A percentile compares a stretch with the other conserved stretches of the same genome.
Conservation (phyloP, 2,329 filamentous ascomycete species). For the Diaporthe nobilis region DNA sequence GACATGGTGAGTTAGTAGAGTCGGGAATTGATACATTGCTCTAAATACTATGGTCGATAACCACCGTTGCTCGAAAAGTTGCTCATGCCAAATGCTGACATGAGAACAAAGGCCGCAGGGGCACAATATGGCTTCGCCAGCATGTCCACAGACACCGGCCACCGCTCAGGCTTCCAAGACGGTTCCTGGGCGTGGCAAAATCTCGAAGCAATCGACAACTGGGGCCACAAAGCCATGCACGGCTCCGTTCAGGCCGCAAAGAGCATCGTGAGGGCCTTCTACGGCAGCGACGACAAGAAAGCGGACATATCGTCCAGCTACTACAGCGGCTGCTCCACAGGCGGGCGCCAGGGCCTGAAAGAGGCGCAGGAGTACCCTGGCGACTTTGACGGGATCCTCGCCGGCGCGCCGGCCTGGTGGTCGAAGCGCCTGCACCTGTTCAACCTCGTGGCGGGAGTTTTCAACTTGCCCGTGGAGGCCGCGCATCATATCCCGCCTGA, state of each 20-base stretch:
- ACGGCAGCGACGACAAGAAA: constrained; percentile 48
- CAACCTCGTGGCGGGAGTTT: constrained; percentile 62
- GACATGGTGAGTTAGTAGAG: constrained; percentile 39
- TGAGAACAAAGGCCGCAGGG: constrained; percentile 28
- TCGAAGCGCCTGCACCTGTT: constrained; percentile 54
- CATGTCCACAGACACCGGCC: constrained; percentile 58
- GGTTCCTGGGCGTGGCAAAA: constrained; percentile 51
- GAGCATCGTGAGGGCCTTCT: constrained; percentile 62
- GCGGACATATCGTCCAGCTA: constrained; percentile 52
- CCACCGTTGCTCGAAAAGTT: too few species aligned
- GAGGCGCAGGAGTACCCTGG: constrained; percentile 66
- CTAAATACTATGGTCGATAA: too few species aligned
- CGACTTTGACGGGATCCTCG: constrained; percentile 71
- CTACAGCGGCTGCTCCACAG: constrained; percentile 71
- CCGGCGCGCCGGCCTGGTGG: constrained; percentile 58
- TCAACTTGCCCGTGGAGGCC: constrained; percentile 58
- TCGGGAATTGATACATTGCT: neutral
- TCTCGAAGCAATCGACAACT: constrained; percentile 41
- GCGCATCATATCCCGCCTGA: constrained; percentile 50
- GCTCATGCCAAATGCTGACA: neutral
- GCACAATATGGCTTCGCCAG: constrained; percentile 55
- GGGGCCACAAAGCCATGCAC: constrained; percentile 58
- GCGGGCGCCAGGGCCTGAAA: constrained; percentile 71
- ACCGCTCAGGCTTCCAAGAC: constrained; percentile 49
- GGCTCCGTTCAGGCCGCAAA: constrained; percentile 64